Evolutionary conservation across 1,284 basidiomycete genomes (phyloP), one percentile per base, ranked within the genome.

Genomic region (Marasmius fiardii): DNA sequence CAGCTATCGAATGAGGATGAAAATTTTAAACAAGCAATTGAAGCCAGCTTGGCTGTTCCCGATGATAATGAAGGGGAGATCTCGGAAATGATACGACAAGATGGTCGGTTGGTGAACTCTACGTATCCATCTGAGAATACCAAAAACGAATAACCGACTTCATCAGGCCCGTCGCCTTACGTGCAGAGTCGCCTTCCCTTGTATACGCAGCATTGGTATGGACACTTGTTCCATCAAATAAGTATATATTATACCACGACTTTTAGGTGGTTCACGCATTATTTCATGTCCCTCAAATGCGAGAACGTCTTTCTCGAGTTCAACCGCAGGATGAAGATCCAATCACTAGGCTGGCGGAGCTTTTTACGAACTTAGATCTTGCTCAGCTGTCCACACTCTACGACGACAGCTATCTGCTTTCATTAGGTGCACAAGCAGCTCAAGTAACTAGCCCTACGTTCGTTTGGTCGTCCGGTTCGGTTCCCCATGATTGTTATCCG

Each of bases 261-360:
- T 10, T 31, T 23, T 26, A 78, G 76, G 69, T 86, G 26, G 61
- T 88, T 3, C 86, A 90, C 63, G 81, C 78, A 0, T 62, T 90
- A 3, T 88, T 80, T 63, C 80, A 79, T 59, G 75, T 90, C 4
- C 87, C 86, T 1, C 87, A 90, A 75, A 77, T 89, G 28, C 75
- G 85, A 39, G 62, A 77, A 47, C 69, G 73, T 2, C 68, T 85
- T 34, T 77, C 85, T 1, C 69, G 64, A 11, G 76, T 85, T 65
- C 71, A 74, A 26, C 72, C 80, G 14, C 69, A 71, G n/a, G 54
- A 47, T 57, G 66, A 20, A 52, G 59, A 65, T 54, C 51, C 73
- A 57, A 59, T 69, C 39, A 24, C 57, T 24, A 58, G 56, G 68
- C 65, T 88, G 28, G 71, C 83, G 35, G 85, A 87, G 63, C 70